These are phyloP conservation scores for Fusarium globosum DNA, from an alignment of 2,329 filamentous ascomycete genomes.

Conservation along the genomic window DNA sequence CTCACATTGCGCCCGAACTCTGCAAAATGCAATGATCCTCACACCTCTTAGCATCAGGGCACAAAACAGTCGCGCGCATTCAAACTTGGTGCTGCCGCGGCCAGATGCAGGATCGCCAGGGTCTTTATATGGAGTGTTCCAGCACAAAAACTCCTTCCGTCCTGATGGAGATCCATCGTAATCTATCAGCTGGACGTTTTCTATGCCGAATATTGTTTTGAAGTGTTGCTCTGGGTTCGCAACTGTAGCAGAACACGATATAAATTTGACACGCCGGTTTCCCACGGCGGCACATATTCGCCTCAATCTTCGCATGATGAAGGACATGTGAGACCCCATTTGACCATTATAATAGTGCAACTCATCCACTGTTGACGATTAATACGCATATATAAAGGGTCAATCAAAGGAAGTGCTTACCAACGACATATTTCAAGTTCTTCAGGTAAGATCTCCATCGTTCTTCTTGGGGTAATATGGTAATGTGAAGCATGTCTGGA, in stretches of 20 bases:
- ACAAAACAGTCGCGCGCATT: conserved; percentile 91
- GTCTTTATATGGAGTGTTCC: conserved; percentile 97
- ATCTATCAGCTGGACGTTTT: conserved; percentile 83
- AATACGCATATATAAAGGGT: not conserved
- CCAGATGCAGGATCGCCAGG: conserved; percentile 88
- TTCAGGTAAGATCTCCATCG: conserved; percentile 89
- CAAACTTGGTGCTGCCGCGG: conserved; percentile 81
- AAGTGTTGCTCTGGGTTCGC: conserved; percentile 94
- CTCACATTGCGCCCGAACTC: conserved; percentile 89
- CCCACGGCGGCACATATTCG: conserved; percentile 91
- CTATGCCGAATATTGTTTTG: conserved; percentile 90
- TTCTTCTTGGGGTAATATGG: conserved; percentile 91
- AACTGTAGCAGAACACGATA: conserved; percentile 96
- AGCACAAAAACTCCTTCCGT: conserved; percentile 94
- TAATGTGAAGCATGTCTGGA: conserved; percentile 96
- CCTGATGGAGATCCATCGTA: conserved; percentile 92
- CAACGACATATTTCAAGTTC: conserved; percentile 89
- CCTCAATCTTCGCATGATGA: conserved; percentile 90
- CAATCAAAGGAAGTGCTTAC: conserved; percentile 48
- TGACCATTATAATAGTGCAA: conserved; percentile 96
- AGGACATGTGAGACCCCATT: conserved; percentile 92
- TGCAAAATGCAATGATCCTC: conserved; percentile 91
- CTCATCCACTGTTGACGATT: conserved; percentile 71
- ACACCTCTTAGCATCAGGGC: conserved; percentile 89
- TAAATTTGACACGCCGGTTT: conserved; percentile 86